phyloP scores from a whole-genome alignment of 306 rosid species.

The Prunus mira region DNA sequence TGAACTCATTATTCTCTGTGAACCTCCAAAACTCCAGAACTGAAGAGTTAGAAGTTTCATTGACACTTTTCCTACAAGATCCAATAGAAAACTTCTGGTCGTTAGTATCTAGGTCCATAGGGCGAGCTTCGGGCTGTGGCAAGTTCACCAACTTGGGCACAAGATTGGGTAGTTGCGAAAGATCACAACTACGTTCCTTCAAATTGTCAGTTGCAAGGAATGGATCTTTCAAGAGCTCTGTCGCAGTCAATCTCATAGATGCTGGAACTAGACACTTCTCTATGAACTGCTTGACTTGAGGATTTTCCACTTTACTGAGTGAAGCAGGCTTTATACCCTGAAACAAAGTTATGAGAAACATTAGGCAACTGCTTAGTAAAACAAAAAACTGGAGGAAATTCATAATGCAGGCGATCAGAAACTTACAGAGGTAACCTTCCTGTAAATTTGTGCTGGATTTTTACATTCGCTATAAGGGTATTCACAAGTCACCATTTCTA shows the following conservation, averaged over 20 bases:
- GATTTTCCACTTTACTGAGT: conserved; percentile 65
- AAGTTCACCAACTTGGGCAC: conserved; percentile 26
- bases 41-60: conserved; percentile 39
- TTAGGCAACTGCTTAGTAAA: conserved; percentile 1
- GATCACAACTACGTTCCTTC: conserved; percentile 31
- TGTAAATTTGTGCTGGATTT: conserved; percentile 86
- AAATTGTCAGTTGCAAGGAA: conserved; percentile 55
- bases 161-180: conserved; percentile 19
- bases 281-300: conserved; percentile 68
- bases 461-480: conserved; percentile 90
- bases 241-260: conserved; percentile 60
- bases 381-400: neutral
- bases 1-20: conserved; percentile 51
- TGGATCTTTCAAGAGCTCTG: conserved; percentile 79
- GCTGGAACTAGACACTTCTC: conserved; percentile 88
- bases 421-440: conserved; percentile 90
- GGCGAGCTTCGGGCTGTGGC: conserved; percentile 36
- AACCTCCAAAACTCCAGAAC: conserved; percentile 37
- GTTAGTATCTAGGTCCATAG: conserved; percentile 64
- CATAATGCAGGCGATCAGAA: neutral
- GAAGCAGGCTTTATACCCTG: conserved; percentile 90
- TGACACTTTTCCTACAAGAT: conserved; percentile 26
- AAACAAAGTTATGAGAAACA: conserved; percentile 12
- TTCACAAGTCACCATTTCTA: conserved; percentile 86
- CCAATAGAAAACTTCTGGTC: conserved; percentile 36